A percentile compares a stretch with the other conserved stretches of the same genome.
Evolutionary conservation across 2,329 filamentous ascomycete genomes (phyloP).

Genomic region (Fusarium irregulare): DNA sequence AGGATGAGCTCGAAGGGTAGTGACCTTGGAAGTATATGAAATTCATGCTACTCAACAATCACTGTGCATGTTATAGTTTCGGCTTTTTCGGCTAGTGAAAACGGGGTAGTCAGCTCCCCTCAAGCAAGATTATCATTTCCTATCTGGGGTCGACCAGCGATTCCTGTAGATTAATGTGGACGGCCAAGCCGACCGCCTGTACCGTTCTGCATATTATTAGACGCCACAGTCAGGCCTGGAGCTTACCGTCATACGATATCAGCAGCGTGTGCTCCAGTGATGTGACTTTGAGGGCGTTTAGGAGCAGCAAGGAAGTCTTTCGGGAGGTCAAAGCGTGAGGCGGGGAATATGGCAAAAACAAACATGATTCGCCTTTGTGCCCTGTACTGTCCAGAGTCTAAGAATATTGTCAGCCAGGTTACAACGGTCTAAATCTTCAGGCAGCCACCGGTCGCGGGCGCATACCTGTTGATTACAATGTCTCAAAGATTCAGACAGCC

Average conservation of each 20-base stretch:
- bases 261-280: neutral
- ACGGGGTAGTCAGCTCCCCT: no score
- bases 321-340: neutral
- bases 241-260: neutral
- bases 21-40: no score
- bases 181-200: rapidly evolving
- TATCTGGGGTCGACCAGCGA: neutral
- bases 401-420: neutral
- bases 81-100: no score
- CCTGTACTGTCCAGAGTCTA: neutral
- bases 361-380: neutral
- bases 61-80: no score
- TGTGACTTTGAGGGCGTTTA: no score
- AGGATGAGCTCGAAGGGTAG: no score
- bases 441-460: neutral
- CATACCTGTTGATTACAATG: no score
- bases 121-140: neutral
- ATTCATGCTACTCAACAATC: no score
- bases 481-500: neutral
- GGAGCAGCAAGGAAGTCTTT: no score
- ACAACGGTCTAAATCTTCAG: neutral
- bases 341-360: neutral
- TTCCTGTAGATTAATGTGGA: rapidly evolving
- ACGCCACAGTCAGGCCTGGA: neutral
- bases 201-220: neutral